Conservation (phyloP, 768 basidiomycete genomes). For the Boletus coccyginus region DNA sequence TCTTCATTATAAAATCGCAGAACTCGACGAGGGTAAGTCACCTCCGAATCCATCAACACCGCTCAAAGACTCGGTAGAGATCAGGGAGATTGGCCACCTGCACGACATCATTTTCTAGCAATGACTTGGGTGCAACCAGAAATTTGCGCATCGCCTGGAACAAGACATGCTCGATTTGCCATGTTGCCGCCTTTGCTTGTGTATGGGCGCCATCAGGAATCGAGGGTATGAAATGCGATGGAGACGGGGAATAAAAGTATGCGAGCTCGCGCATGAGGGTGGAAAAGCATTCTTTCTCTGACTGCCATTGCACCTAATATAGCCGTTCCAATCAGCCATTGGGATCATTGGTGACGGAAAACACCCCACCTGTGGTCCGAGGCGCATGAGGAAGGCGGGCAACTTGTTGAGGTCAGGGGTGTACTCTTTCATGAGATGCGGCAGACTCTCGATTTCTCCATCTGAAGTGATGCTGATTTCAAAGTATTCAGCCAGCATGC, state of each 20-base stretch:
- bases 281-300: conserved; percentile 82
- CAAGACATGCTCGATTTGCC: conserved; percentile 89
- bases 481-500: conserved; percentile 94
- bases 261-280: conserved; percentile 87
- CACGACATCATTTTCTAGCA: conserved; percentile 72
- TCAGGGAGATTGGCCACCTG: conserved; percentile 90
- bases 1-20: neutral
- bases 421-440: conserved; percentile 81
- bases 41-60: conserved; percentile 58
- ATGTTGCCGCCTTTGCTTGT: conserved; percentile 56
- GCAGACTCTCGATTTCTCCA: conserved; percentile 73
- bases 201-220: conserved; percentile 33
- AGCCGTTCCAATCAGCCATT: neutral
- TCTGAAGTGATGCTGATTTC: conserved; percentile 64
- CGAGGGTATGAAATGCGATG: conserved; percentile 15
- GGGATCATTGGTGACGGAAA: neutral
- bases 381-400: conserved; percentile 84
- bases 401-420: conserved; percentile 90
- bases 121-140: conserved; percentile 60
- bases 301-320: conserved; percentile 80
- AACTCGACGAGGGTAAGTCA: neutral
- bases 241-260: conserved; percentile 76
- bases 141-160: conserved; percentile 86
- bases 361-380: conserved; percentile 77
- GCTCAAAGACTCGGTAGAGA: conserved; percentile 91